Base-by-base conservation (phyloP, 768 basidiomycete species). In the Suillus spraguei region DNA sequence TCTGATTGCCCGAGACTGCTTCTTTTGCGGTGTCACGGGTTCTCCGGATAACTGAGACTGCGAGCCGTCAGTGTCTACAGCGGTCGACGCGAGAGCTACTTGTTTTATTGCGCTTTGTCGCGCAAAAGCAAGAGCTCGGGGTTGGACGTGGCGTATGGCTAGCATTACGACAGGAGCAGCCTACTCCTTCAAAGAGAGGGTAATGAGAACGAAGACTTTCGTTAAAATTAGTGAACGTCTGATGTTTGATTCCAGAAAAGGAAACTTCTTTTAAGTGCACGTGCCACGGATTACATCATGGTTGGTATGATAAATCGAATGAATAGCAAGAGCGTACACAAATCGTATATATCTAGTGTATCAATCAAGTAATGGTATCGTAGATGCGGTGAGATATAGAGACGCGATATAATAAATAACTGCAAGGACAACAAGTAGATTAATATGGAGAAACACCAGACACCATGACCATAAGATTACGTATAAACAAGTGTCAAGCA, bases 1-100 rank as follows among this genome's bases (percentile, higher is more conserved):
- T 44, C 69, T 75, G 33, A 71, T 58, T 14, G 61, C 66, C 38
- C 67, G 74, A 2, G 16, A 32, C 32, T 63, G 66, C 32, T 60
- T 63, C 60, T 38, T 64, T 24, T 44, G 39, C 11, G 20, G 52
- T 14, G 55, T 17, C 36, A 55, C 3, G 11, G 67, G 17, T 7
- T 44, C 60, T 14, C 60, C 64, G 28, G 59, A 35, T 8, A 39
- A 59, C 47, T 47, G 46, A 10, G 55, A 35, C 33, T 54, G 35
- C 11, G 41, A 61, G 36, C 22, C 35, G 5, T 64, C 70, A 1
- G 56, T 16, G 20, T 47, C 63, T 28, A 58, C 36, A 13, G 52
- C 14, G 0, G 56, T 49, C 4, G 67, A 59, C 4, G 60, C 50
- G 28, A 72, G 53, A 14, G 65, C 41, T 10, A 67, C 53, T 33